Base-by-base conservation (phyloP, 257 asterid genomes). In the Solanum corneliomulleri region DNA sequence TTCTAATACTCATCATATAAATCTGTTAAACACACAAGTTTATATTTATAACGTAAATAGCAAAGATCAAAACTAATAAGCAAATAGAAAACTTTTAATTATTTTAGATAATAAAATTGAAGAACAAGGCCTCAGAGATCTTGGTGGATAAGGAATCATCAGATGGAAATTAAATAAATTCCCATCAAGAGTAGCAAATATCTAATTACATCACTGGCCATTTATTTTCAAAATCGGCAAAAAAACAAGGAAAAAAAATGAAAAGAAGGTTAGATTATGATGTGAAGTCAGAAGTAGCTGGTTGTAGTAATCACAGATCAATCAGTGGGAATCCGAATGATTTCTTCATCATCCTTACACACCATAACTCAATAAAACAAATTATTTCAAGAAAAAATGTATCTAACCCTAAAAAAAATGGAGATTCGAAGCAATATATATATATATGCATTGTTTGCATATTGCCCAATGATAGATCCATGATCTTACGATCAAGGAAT, bases 141-240 rank as follows among this genome's bases (percentile, higher is more conserved):
- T 93, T 94, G 95, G 97, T 91, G 95, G 97, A 92, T 44, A 31
- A 89, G 74, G 37, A 88, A 89, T 92, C 93, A 92, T 93, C 95
- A 91, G 60, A 76, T 87, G 89, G 89, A 29, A 78, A 41, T 56
- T 86, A 10, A 8, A 25, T 37, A 23, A 25, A 62, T n/a, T 41
- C 88, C 93, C 91, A 92, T 94, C 97, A 94, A 94, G 97, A 94
- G 97, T 94, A 94, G 94, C 96, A 94, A 94, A 94, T 94, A 94
- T 93, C 35, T 78, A 10, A 69, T 78, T 29, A 69, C 94, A 91
- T 94, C 95, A 92, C 74, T 31, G 93, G 95, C 95, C 89, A 9
- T 29, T 21, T 35, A 35, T 9, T 16, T 9, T 9, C 2, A 14
- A 9, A 44, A 5, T 7, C 10, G 11, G 60, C 42, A 11, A 18